Conservation (phyloP, 495 filamentous ascomycete genomes). For the Penicillium lagena region DNA sequence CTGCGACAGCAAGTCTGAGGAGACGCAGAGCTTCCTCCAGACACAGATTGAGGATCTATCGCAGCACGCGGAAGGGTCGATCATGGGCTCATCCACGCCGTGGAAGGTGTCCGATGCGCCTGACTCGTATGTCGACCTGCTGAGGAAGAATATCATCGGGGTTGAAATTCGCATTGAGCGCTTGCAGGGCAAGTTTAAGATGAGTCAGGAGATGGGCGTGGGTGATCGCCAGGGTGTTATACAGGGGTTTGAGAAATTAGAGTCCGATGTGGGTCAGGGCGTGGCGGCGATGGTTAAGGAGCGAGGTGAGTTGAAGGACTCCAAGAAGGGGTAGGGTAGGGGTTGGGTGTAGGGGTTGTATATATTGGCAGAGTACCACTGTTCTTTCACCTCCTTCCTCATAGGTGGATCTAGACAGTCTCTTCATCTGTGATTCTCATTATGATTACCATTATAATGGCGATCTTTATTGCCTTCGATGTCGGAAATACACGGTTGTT, state of each 20-base stretch:
- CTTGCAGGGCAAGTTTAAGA: slow-evolving; percentile 50
- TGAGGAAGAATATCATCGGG: slow-evolving; percentile 50
- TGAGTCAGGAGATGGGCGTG: slow-evolving; percentile 47
- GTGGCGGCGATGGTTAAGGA: slow-evolving; percentile 41
- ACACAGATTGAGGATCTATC: slow-evolving; percentile 35
- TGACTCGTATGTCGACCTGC: slow-evolving; percentile 32
- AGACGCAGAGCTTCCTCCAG: slow-evolving; percentile 28
- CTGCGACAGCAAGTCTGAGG: slow-evolving; percentile 25
- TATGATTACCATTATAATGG: no score
- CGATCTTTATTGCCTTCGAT: no score
- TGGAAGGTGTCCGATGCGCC: slow-evolving; percentile 49
- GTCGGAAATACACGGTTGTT: no score
- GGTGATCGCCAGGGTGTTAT: slow-evolving; percentile 43
- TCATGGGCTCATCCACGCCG: slow-evolving; percentile 34
- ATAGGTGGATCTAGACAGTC: no score
- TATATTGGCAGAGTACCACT: background rate
- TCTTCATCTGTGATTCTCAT: no score
- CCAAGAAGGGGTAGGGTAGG: background rate
- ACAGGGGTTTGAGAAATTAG: slow-evolving; percentile 41
- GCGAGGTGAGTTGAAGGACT: slow-evolving; percentile 17
- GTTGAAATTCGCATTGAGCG: slow-evolving; percentile 44
- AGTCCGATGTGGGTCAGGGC: slow-evolving; percentile 27
- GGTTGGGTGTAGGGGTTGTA: background rate
- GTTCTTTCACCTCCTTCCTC: background rate
- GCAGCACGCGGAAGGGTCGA: slow-evolving; percentile 23